Conservation (phyloP, 805 yeast genomes). For the Priceomyces castillae region DNA sequence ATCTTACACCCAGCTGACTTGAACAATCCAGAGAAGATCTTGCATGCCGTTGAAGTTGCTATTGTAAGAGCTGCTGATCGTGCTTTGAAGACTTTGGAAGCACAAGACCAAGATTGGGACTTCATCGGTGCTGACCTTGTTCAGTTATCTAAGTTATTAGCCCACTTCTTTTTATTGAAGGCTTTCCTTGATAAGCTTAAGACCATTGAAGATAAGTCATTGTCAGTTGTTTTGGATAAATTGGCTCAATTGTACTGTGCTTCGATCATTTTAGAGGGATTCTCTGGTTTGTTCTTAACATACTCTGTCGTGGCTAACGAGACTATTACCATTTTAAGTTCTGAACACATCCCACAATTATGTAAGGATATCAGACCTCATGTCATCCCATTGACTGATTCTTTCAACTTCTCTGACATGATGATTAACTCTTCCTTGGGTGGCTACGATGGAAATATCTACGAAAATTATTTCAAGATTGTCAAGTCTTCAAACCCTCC, state of each 20-base stretch:
- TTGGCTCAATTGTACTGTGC: conserved; percentile 54
- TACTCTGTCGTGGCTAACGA: conserved; percentile 53
- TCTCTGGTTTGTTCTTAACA: conserved; percentile 69
- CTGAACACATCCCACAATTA: conserved; percentile 25
- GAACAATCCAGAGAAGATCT: conserved; percentile 20
- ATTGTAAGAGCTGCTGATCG: conserved; percentile 38
- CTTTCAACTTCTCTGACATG: conserved; percentile 75
- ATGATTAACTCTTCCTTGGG: conserved; percentile 81
- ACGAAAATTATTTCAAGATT: conserved; percentile 64
- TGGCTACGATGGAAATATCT: conserved; percentile 72
- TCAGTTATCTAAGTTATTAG: conserved; percentile 44
- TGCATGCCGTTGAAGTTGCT: conserved; percentile 31
- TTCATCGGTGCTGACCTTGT: conserved; percentile 44
- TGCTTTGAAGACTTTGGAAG: conserved; percentile 29
- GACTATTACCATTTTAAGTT: conserved; percentile 8
- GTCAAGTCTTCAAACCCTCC: conserved; percentile 51
- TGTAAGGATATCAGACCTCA: conserved; percentile 47
- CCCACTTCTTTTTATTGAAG: conserved; percentile 42
- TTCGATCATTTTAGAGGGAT: conserved; percentile 53
- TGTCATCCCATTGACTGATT: conserved; percentile 73
- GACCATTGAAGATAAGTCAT: conserved; percentile 27
- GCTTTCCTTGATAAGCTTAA: conserved; percentile 36
- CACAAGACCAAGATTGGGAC: conserved; percentile 43
- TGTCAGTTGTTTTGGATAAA: conserved; percentile 48
- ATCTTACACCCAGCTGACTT: conserved; percentile 15